phyloP scores from a whole-genome alignment of 169 alveolate species.

The Besnoitia besnoiti region DNA sequence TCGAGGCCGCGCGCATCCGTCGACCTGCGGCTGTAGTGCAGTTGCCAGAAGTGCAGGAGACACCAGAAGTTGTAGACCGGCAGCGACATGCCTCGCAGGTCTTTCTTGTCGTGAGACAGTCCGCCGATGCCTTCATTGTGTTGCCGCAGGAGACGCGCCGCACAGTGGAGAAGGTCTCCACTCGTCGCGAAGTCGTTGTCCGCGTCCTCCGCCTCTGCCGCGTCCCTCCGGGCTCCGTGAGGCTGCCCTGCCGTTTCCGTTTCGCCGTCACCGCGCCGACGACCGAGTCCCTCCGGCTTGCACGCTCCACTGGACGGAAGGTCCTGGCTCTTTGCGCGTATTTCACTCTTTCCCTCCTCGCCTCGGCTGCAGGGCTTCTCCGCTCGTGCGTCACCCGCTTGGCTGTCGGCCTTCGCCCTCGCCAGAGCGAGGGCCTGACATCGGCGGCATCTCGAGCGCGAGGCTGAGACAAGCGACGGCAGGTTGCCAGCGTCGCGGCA shows the following conservation, averaged over 20 bases:
- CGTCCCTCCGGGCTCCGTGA: too few relatives aligned
- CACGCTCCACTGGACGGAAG: too few relatives aligned
- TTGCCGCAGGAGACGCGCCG: neutral
- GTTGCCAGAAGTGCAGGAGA: conserved; percentile 46
- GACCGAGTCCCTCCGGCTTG: too few relatives aligned
- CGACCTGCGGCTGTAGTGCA: conserved; percentile 41
- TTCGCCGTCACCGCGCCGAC: too few relatives aligned
- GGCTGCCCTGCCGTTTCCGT: too few relatives aligned
- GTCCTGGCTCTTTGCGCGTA: too few relatives aligned
- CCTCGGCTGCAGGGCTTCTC: too few relatives aligned
- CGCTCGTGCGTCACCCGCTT: neutral
- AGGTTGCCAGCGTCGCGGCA: neutral
- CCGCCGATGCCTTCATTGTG: neutral
- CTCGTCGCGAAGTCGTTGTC: neutral
- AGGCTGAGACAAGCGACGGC: neutral
- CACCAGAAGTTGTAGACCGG: conserved; percentile 38
- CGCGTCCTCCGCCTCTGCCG: neutral
- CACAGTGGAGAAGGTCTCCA: neutral
- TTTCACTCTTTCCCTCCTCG: too few relatives aligned
- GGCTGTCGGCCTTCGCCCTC: neutral
- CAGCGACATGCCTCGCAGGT: neutral
- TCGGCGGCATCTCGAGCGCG: neutral
- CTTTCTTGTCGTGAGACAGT: neutral
- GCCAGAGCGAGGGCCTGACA: neutral
- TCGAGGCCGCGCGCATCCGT: conserved; percentile 55